phyloP scores from a whole-genome alignment of 2,329 filamentous ascomycete genomes.

The Arthroderma sp. region DNA sequence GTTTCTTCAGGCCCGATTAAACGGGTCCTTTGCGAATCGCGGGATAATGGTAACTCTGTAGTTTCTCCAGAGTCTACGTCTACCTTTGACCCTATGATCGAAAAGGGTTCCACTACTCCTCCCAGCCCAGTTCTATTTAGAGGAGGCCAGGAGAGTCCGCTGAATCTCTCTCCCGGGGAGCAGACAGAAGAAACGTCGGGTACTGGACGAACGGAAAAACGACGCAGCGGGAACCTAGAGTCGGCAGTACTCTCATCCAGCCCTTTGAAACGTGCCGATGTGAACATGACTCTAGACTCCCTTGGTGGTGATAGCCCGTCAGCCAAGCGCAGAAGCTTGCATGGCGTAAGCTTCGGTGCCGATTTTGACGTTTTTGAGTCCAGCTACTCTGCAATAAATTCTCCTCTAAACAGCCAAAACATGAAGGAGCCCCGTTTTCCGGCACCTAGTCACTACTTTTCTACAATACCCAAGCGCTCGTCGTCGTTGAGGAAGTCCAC shows the following conservation, averaged over 20 bases:
- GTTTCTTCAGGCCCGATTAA: constrained; percentile 74
- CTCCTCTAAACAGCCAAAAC: constrained; percentile 12
- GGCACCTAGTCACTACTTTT: constrained; percentile 29
- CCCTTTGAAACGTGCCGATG: constrained; percentile 83
- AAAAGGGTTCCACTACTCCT: constrained; percentile 17
- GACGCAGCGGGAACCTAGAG: constrained; percentile 36
- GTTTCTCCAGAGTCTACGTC: constrained; percentile 33
- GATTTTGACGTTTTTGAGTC: constrained; percentile 67
- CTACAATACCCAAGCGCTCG: constrained; percentile 54
- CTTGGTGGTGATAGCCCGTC: constrained; percentile 57
- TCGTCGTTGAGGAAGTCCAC: constrained; percentile 77
- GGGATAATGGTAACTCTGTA: constrained; percentile 58
- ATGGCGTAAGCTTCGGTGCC: constrained; percentile 53
- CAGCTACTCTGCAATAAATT: constrained; percentile 21
- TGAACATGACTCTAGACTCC: constrained; percentile 76
- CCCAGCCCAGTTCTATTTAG: constrained; percentile 2
- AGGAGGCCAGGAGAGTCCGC: constrained; percentile 5
- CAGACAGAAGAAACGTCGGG: background rate
- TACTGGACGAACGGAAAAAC: constrained; percentile 39
- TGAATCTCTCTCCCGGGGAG: background rate
- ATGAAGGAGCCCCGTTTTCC: constrained; percentile 19
- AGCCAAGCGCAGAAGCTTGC: constrained; percentile 79
- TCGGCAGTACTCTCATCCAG: constrained; percentile 52
- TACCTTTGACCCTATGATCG: constrained; percentile 28
- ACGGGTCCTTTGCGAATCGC: constrained; percentile 58